Evolutionary conservation across 1,284 basidiomycete genomes (phyloP).

Genomic region (Trametes pubescens): DNA sequence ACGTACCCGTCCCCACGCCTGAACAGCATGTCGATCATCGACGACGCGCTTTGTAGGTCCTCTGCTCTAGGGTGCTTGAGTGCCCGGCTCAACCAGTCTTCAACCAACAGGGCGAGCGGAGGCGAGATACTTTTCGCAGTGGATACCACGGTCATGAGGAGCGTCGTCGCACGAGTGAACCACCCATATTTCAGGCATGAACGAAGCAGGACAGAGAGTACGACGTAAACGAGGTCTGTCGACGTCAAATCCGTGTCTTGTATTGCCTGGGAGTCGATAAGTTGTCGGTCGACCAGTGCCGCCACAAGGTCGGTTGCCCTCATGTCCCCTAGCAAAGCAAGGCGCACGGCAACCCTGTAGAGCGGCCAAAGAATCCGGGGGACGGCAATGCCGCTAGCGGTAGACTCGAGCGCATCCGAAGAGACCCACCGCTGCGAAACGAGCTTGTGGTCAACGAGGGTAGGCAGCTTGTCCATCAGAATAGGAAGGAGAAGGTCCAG

Average conservation of each 20-base stretch:
- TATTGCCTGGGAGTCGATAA: constrained; percentile 51
- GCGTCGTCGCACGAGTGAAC: constrained; percentile 48
- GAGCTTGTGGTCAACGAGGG: not conserved
- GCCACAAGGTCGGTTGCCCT: constrained; percentile 36
- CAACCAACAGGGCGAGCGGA: constrained; percentile 23
- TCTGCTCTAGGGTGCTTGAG: constrained; percentile 29
- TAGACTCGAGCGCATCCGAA: constrained; percentile 2
- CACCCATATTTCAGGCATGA: constrained; percentile 61
- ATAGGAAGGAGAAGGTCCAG: constrained; percentile 13
- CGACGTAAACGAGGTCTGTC: constrained; percentile 51
- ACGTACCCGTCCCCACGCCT: constrained; percentile 18
- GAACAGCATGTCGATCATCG: constrained; percentile 27
- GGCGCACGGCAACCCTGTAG: constrained; percentile 28
- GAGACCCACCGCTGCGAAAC: not conserved
- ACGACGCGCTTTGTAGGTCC: constrained; percentile 28
- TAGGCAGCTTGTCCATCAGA: constrained; percentile 17
- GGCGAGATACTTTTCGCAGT: constrained; percentile 13
- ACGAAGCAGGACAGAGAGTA: constrained; percentile 54
- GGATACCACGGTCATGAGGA: constrained; percentile 40
- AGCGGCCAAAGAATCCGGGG: constrained; percentile 32
- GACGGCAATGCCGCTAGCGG: constrained; percentile 3
- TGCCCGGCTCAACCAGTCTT: constrained; percentile 29
- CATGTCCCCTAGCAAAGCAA: constrained; percentile 25
- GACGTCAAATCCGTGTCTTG: constrained; percentile 41
- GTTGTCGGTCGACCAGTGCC: constrained; percentile 44